A percentile compares a stretch with the other conserved stretches of the same genome.
These are phyloP conservation scores for Testicularia cyperi DNA, from an alignment of 1,284 basidiomycete genomes.

Conservation along the genomic window DNA sequence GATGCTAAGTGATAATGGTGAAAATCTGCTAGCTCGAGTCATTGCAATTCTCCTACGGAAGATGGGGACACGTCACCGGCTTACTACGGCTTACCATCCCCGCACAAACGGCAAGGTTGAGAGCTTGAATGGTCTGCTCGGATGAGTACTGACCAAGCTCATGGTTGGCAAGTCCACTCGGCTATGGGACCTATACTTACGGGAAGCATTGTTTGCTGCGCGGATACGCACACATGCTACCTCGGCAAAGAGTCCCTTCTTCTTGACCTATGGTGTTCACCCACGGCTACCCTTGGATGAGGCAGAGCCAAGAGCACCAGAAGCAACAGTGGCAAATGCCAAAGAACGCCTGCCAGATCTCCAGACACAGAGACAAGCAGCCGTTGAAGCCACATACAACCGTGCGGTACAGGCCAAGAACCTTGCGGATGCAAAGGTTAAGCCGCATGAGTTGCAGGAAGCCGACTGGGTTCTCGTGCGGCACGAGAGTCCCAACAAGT, in stretches of 20 bases:
- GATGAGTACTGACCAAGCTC: background rate
- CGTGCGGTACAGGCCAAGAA: background rate
- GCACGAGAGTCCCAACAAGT: background rate
- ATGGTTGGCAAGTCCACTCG: background rate
- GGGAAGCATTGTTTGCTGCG: slow-evolving; percentile 1
- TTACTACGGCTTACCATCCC: slow-evolving; percentile 11
- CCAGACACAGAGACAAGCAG: background rate
- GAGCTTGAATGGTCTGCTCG: slow-evolving; percentile 7
- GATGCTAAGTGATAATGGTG: slow-evolving; percentile 2
- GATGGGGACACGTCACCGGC: background rate
- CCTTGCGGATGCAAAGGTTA: background rate
- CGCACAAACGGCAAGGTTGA: slow-evolving; percentile 12
- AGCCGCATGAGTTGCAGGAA: background rate
- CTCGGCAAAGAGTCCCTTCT: background rate
- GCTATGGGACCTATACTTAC: slow-evolving; percentile 3
- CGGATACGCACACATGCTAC: slow-evolving; percentile 1
- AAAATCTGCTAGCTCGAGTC: slow-evolving; percentile 1
- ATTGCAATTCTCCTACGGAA: background rate
- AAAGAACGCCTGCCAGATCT: background rate
- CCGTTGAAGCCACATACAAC: background rate
- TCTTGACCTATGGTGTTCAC: slow-evolving; percentile 1
- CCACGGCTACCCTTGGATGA: background rate
- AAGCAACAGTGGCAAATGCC: background rate
- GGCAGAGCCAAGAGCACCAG: background rate
- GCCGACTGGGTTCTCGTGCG: background rate